Evolutionary conservation across 805 yeast genomes (phyloP).

Genomic region (Nakazawaea laoshanensis): DNA sequence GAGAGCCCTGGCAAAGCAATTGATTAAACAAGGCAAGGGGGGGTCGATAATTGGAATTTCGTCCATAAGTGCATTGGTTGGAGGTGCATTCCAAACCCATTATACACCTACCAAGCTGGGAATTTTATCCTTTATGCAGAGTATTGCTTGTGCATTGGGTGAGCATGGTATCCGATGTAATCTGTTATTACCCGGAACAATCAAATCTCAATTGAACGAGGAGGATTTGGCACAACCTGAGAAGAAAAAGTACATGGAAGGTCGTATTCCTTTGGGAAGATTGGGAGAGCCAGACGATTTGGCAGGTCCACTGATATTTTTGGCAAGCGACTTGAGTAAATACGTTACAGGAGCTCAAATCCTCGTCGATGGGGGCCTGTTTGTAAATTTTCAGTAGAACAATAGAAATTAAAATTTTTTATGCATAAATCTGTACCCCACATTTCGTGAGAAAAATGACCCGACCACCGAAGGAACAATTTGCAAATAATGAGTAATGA

Average conservation of each 20-base stretch:
- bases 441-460: no score
- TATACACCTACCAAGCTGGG: conserved; percentile 44
- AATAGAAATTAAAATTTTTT: neutral
- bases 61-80: conserved; percentile 34
- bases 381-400: conserved; percentile 37
- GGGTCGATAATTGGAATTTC: conserved; percentile 38
- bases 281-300: conserved; percentile 28
- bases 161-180: conserved; percentile 34
- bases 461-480: no score
- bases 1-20: conserved; percentile 37
- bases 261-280: conserved; percentile 30
- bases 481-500: no score
- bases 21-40: conserved; percentile 35
- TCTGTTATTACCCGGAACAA: conserved; percentile 38
- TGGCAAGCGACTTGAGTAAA: conserved; percentile 27
- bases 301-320: conserved; percentile 33
- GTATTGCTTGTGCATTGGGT: conserved; percentile 34
- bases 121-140: conserved; percentile 32
- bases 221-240: conserved; percentile 29
- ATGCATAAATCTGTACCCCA: no score
- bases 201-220: conserved; percentile 31
- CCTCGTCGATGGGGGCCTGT: conserved; percentile 36
- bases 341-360: conserved; percentile 34
- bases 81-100: conserved; percentile 36
- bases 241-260: conserved; percentile 28